Percentiles rank a stretch among this genome's conserved stretches.
Conservation (phyloP, 1,284 basidiomycete species). For the Irpex sp. region DNA sequence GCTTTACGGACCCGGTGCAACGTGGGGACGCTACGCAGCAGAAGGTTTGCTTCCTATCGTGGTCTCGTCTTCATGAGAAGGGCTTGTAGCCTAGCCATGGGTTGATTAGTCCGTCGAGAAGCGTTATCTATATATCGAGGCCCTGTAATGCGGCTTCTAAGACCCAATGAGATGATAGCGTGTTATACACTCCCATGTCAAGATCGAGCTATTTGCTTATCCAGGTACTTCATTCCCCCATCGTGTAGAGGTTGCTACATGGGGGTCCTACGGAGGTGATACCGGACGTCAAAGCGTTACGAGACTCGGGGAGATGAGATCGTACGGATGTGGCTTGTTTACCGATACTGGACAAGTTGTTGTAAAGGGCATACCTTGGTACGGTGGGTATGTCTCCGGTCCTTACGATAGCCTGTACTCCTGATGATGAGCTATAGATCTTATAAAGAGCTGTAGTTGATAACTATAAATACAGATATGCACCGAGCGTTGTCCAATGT, state of each 20-base stretch:
- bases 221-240: background rate
- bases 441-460: background rate
- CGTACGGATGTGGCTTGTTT: no score
- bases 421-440: background rate
- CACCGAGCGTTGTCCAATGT: no score
- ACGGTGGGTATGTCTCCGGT: background rate
- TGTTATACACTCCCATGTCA: background rate
- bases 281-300: background rate
- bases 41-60: background rate
- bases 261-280: no score
- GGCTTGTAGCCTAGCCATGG: background rate
- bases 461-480: background rate
- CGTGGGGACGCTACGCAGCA: background rate
- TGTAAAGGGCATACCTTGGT: background rate
- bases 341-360: no score
- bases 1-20: background rate
- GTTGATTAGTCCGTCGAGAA: background rate
- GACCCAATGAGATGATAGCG: background rate
- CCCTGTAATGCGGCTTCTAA: background rate
- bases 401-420: background rate
- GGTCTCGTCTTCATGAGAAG: background rate
- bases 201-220: background rate
- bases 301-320: background rate
- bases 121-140: background rate
- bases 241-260: background rate